These are phyloP conservation scores for Lentinula detonsa DNA, from an alignment of 768 basidiomycete species.

Conservation along the genomic window DNA sequence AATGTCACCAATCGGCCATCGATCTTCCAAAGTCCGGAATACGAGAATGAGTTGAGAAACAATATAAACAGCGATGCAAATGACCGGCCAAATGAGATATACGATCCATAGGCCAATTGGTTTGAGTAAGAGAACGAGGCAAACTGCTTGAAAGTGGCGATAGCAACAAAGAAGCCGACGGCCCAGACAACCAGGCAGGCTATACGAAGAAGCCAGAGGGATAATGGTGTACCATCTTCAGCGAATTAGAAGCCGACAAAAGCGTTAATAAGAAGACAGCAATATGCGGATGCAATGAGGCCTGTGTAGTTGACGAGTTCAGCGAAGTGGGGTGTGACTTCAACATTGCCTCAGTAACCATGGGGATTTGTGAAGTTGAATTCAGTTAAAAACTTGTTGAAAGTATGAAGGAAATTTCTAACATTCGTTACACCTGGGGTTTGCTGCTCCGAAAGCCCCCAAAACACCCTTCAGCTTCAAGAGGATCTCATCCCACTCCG, in stretches of 20 bases:
- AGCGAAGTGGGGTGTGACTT: too few relatives aligned
- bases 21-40: too few relatives aligned
- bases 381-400: neutral
- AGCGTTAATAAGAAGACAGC: conserved; percentile 91
- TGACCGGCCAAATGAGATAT: too few relatives aligned
- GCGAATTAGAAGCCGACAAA: conserved; percentile 99
- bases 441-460: conserved; percentile 46
- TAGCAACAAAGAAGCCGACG: conserved; percentile 84
- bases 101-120: too few relatives aligned
- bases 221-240: conserved; percentile 95
- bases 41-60: too few relatives aligned
- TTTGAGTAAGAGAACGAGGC: too few relatives aligned
- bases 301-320: too few relatives aligned
- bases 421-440: conserved; percentile 4
- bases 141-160: too few relatives aligned
- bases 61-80: too few relatives aligned
- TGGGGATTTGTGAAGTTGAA: conserved; percentile 6
- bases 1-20: too few relatives aligned
- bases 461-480: conserved; percentile 81
- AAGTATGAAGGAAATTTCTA: neutral
- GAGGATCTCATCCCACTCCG: conserved; percentile 95
- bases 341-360: too few relatives aligned
- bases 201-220: conserved; percentile 94
- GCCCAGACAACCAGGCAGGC: conserved; percentile 81
- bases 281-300: conserved; percentile 85